Base-by-base conservation (phyloP, 345 rosid genomes). In the Populus nigra region DNA sequence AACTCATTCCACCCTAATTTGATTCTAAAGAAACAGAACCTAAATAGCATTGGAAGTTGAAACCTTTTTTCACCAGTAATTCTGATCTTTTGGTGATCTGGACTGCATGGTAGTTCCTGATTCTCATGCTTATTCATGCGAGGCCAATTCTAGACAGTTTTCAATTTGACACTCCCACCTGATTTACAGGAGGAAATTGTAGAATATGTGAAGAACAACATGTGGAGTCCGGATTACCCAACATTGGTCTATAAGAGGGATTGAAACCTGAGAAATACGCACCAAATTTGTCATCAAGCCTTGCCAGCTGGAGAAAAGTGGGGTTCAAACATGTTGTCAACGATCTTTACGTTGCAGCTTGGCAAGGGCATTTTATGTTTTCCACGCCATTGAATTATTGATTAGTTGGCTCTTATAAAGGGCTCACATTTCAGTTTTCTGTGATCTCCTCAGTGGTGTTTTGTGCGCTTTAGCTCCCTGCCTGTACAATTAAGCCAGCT, bases 191-290 rank as follows among this genome's bases (percentile, higher is more conserved):
- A 90, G 85, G 93, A 88, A 82, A 83, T 96, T 25, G 65, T 79
- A 59, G 84, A 86, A 47, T 92, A 78, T 69, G 99, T 93, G 85
- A 78, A 86, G 82, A 88, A 84, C 78, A 93, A 87, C 90, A 92
- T 93, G 99, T 93, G 99, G 98, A 86, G 78, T 80, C 98, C 99
- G 20, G 91, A 89, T 68, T 96, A 96, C 78, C 93, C 99, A 35
- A 88, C 89, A 6, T 69, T 94, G 83, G 98, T 92, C 38, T 94
- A 82, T 83, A 90, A 71, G 81, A 77, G 83, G 57, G 92, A 83
- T 71, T 92, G 85, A 83, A 20, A 57, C 9, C 59, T 20, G 63
- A 57, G 63, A 57, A n/a, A 57, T n/a, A 57, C 10, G 63, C 25
- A n/a, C 63, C 63, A 3, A 57, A 9, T 57, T 3, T 57, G 6